Base-by-base conservation (phyloP, 2,329 filamentous ascomycete species). In the Ampelomyces quisqualis region DNA sequence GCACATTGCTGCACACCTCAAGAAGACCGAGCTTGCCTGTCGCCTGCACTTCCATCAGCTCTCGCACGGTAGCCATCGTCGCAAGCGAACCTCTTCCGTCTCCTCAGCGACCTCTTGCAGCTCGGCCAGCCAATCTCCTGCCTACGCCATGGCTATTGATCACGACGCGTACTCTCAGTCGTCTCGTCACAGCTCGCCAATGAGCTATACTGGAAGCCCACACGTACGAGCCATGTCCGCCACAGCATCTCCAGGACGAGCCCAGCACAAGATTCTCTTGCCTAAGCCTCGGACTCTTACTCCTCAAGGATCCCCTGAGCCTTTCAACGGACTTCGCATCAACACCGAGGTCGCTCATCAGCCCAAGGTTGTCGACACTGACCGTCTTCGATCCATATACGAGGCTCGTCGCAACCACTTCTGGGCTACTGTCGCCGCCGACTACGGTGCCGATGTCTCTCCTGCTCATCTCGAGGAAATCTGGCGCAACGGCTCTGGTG, bases 21-120 rank as follows among this genome's bases (percentile, higher is more conserved):
- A 90, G 72, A 94, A 93, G 76, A 93, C 88, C 1, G 88, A 93
- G 72, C 76, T 93, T 45, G 88, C 88, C 33, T 94, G 88, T 72
- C 87, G 88, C 49, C 79, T 94, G 49, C 88, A 93, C 70, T 91
- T 88, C 65, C 88, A 94, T 62, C 88, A 93, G 63, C 78, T 93
- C 49, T 89, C 85, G 51, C 87, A 90, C 65, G 86, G 86, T 43
- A 88, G 80, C 73, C 88, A 86, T 71, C 84, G 86, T 58, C 85
- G 86, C 65, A 88, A 88, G 76, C 81, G 86, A 45, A 84, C 82
- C 45, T 79, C 80, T 18, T 90, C 87, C 11, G 77, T 84, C 24
- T 82, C 80, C n/a, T 81, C 80, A 26, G 64, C 68, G 15, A 70
- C 69, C 23, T 73, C 73, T 21, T 69, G 65, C 39, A 47, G 69